Evolutionary conservation across 1,139 yeast species (phyloP), one percentile per base, ranked within the genome.

Genomic region (Protomyces gravidus): DNA sequence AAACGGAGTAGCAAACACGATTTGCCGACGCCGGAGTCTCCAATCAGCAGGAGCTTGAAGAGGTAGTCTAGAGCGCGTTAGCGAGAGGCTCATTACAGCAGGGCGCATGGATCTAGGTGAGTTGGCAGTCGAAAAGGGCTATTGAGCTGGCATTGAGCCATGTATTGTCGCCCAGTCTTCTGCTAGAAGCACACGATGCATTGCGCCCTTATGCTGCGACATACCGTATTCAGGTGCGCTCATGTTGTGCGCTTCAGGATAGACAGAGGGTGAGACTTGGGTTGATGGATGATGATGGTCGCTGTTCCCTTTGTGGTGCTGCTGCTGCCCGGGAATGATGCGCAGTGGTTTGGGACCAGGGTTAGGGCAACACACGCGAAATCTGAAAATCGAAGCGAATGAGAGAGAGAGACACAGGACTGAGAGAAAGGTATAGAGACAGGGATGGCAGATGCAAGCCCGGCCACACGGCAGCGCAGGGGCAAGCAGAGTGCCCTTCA

Each of bases 11-110:
- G 79, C 71, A 92, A 79, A 79, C 97, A 92, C 11, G 97, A 89
- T 74, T 92, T 92, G 65, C 98, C 98, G 55, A 92, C 98, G 68
- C 98, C 98, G 60, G 97, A 89, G 76, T 92, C 97, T 63, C 98
- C 98, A 69, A 92, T 92, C 13, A 62, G 55, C 46, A 65, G 64
- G 28, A 65, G 82, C 76, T 92, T 92, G 78, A 92, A 92, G 71
- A 92, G 82, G 73, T 89, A 92, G 76, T 92, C 98, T 36, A 36
- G 23, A 17, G 23, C 7, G 42, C 15, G 36, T 30, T 15, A 30
- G 36, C 13, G n/a, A n/a, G n/a, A n/a, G n/a, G n/a, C n/a, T n/a
- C n/a, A n/a, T n/a, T n/a, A n/a, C n/a, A n/a, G n/a, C n/a, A n/a
- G n/a, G n/a, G n/a, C n/a, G n/a, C n/a, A n/a, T n/a, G n/a, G n/a